Percentiles rank a stretch among this genome's conserved stretches.
These are phyloP conservation scores for Rhododendron vialii DNA, from an alignment of 148 eudicot species.

Conservation along the genomic window DNA sequence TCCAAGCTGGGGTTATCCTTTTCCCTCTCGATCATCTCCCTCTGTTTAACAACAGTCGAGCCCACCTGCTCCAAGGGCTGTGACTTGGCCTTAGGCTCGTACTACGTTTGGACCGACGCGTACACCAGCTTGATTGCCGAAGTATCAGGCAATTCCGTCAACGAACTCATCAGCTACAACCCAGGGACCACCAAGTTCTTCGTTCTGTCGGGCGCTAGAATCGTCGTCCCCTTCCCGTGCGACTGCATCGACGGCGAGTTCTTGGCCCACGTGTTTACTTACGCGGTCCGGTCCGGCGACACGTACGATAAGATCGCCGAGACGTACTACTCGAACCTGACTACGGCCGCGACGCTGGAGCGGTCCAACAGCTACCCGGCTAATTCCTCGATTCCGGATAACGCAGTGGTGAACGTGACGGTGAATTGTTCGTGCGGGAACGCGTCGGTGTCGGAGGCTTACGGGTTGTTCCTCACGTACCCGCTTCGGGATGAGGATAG, in stretches of 20 bases:
- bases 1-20: background rate
- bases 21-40: background rate
- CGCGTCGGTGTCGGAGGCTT: slow-evolving; percentile 38
- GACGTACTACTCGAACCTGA: slow-evolving; percentile 44
- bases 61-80: slow-evolving; percentile 50
- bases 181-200: slow-evolving; percentile 23
- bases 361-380: slow-evolving; percentile 33
- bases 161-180: slow-evolving; percentile 36
- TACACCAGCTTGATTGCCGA: slow-evolving; percentile 25
- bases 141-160: background rate
- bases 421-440: slow-evolving; percentile 78
- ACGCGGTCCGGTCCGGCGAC: slow-evolving; percentile 28
- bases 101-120: slow-evolving; percentile 26
- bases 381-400: background rate
- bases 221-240: slow-evolving; percentile 54
- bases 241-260: slow-evolving; percentile 41
- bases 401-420: slow-evolving; percentile 26
- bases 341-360: slow-evolving; percentile 38
- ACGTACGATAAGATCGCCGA: slow-evolving; percentile 39
- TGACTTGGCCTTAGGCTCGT: slow-evolving; percentile 58
- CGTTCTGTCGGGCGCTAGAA: slow-evolving; percentile 17
- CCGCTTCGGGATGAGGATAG: slow-evolving; percentile 50
- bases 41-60: slow-evolving; percentile 16
- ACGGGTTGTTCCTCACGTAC: slow-evolving; percentile 68
- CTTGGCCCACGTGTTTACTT: slow-evolving; percentile 45